Percentiles rank a stretch among this genome's conserved stretches.
Conservation (phyloP, 1,139 yeast genomes). For the Candida glucosophila region DNA sequence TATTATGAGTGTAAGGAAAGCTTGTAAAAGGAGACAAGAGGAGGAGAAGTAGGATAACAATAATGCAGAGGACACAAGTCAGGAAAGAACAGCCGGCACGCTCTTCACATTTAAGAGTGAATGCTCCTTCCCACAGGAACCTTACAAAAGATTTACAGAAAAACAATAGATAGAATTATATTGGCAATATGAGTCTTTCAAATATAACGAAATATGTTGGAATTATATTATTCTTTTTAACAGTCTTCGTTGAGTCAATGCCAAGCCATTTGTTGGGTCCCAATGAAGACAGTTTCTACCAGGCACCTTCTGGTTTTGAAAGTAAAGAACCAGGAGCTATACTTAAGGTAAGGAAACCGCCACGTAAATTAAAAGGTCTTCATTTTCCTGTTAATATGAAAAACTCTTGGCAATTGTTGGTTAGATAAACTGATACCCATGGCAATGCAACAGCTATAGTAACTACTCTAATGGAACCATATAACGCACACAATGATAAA, state of each 20-base stretch:
- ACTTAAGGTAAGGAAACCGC: conserved; percentile 15
- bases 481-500: conserved; percentile 18
- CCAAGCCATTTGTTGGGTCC: conserved; percentile 5
- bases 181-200: not conserved
- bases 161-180: too few relatives aligned
- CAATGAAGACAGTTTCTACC: conserved; percentile 15
- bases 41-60: too few relatives aligned
- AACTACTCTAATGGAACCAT: conserved; percentile 24
- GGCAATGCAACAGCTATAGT: conserved; percentile 24
- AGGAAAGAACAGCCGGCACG: too few relatives aligned
- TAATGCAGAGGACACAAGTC: too few relatives aligned
- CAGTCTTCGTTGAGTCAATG: not conserved
- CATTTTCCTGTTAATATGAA: conserved; percentile 11
- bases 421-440: conserved; percentile 23
- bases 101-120: too few relatives aligned
- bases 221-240: not conserved
- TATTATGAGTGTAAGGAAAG: too few relatives aligned
- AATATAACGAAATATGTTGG: not conserved
- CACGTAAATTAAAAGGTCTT: conserved; percentile 11
- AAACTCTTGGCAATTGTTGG: conserved; percentile 22
- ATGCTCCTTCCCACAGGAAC: too few relatives aligned
- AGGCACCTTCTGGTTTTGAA: conserved; percentile 14
- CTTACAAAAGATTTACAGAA: too few relatives aligned
- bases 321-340: conserved; percentile 12
- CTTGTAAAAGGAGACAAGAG: too few relatives aligned